Conservation (phyloP, 768 basidiomycete species). For the Amanita subjunquillea region DNA sequence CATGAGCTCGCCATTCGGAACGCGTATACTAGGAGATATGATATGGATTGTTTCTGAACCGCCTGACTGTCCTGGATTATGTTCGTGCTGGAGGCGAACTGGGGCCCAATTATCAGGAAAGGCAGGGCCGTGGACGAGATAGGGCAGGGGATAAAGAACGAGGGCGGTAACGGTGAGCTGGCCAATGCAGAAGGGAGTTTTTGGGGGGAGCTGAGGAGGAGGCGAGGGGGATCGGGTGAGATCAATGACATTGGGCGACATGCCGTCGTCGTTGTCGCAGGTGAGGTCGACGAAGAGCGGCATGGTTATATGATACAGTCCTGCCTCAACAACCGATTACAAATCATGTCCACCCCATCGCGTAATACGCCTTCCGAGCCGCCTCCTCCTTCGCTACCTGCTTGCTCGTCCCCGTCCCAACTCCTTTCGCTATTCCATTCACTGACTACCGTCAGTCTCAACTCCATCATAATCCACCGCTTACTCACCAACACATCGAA, state of each 20-base stretch:
- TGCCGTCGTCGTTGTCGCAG: constrained; percentile 51
- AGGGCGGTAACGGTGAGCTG: constrained; percentile 76
- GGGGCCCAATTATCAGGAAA: constrained; percentile 44
- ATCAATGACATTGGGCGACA: constrained; percentile 44
- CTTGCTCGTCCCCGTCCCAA: constrained; percentile 57
- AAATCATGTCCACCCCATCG: constrained; percentile 59
- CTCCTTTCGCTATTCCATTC: constrained; percentile 59
- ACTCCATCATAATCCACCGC: background rate
- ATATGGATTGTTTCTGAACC: constrained; percentile 72
- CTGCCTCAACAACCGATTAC: background rate
- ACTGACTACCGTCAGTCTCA: constrained; percentile 28
- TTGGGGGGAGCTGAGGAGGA: constrained; percentile 49
- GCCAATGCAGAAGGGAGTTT: constrained; percentile 84
- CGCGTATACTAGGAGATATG: constrained; percentile 45
- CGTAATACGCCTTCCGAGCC: constrained; percentile 57
- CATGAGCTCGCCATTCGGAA: constrained; percentile 40
- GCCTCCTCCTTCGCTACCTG: constrained; percentile 75
- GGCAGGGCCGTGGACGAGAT: constrained; percentile 39
- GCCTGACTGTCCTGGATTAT: constrained; percentile 41
- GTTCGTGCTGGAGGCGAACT: constrained; percentile 66
- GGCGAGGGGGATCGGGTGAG: constrained; percentile 58
- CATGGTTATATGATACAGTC: background rate
- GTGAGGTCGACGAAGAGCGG: constrained; percentile 8
- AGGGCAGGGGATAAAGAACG: constrained; percentile 72
- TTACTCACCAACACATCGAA: constrained; percentile 56